Evolutionary conservation across 495 filamentous ascomycete genomes (phyloP).

Genomic region (Podospora pseudocomata): DNA sequence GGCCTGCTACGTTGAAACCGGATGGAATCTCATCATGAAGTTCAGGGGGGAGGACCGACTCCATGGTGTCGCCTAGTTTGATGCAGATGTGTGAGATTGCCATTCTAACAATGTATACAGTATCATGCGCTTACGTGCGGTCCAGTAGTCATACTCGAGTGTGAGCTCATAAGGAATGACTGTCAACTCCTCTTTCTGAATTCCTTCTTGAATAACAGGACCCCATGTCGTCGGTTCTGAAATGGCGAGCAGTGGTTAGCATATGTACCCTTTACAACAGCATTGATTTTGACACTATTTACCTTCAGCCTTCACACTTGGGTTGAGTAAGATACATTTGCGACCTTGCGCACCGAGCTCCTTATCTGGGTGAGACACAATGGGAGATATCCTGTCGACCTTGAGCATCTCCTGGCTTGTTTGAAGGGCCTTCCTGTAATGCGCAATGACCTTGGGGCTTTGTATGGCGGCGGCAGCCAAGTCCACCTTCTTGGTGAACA

Average conservation of each 20-base stretch:
- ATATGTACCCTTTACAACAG: not conserved
- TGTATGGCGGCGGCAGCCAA: conserved; percentile 75
- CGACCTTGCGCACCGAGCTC: conserved; percentile 48
- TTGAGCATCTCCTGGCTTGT: conserved; percentile 56
- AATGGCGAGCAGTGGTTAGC: conserved; percentile 16
- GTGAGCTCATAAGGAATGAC: conserved; percentile 70
- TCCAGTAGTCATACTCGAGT: conserved; percentile 84
- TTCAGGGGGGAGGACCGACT: conserved; percentile 64
- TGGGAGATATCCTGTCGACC: conserved; percentile 50
- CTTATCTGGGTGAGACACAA: conserved; percentile 53
- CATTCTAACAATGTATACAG: not conserved
- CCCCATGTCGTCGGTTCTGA: conserved; percentile 74
- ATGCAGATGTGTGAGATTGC: conserved; percentile 10
- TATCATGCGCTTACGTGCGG: conserved; percentile 55
- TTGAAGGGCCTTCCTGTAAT: conserved; percentile 57
- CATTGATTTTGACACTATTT: not conserved
- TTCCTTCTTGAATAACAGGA: conserved; percentile 60
- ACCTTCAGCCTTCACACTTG: conserved; percentile 68
- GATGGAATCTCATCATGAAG: conserved; percentile 70
- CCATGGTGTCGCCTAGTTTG: conserved; percentile 71
- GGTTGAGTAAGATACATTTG: conserved; percentile 73
- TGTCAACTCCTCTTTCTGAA: conserved; percentile 59
- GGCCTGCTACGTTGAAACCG: conserved; percentile 82
- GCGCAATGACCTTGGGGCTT: conserved; percentile 66
- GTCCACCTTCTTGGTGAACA: conserved; percentile 72